phyloP scores from a whole-genome alignment of 345 rosid species.

The Dovyalis caffra region DNA sequence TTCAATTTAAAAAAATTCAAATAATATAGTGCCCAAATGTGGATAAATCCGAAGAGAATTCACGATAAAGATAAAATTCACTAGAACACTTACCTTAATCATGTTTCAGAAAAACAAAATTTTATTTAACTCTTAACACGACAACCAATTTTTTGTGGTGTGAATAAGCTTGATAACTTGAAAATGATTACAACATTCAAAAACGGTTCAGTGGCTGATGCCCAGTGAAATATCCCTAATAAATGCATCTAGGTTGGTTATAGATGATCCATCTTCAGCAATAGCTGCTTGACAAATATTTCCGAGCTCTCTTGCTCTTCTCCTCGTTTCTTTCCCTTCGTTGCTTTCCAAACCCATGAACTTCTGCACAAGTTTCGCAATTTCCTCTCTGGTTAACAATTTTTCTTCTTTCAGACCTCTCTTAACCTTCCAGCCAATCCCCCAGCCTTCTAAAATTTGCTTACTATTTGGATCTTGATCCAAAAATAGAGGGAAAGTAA shows the following conservation, averaged over 20 bases:
- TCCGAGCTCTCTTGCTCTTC: background rate
- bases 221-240: background rate
- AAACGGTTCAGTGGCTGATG: background rate
- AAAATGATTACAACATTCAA: no score
- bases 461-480: conserved; percentile 52
- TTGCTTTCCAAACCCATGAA: conserved; percentile 8
- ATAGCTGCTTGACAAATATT: background rate
- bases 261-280: conserved; percentile 9
- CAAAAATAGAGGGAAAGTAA: conserved; percentile 42
- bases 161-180: no score
- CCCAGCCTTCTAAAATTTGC: conserved; percentile 58
- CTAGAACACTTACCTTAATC: no score
- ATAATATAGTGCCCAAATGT: no score
- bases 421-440: conserved; percentile 43
- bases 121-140: no score
- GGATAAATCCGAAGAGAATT: no score
- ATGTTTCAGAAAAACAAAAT: no score
- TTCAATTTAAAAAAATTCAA: no score
- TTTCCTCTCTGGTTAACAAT: conserved; percentile 6
- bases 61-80: no score
- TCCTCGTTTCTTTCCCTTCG: conserved; percentile 7
- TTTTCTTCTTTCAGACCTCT: background rate
- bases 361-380: conserved; percentile 6
- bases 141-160: no score
- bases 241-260: conserved; percentile 8